These are phyloP conservation scores for Hypsizygus marmoreus DNA, from an alignment of 768 basidiomycete species.

Conservation along the genomic window DNA sequence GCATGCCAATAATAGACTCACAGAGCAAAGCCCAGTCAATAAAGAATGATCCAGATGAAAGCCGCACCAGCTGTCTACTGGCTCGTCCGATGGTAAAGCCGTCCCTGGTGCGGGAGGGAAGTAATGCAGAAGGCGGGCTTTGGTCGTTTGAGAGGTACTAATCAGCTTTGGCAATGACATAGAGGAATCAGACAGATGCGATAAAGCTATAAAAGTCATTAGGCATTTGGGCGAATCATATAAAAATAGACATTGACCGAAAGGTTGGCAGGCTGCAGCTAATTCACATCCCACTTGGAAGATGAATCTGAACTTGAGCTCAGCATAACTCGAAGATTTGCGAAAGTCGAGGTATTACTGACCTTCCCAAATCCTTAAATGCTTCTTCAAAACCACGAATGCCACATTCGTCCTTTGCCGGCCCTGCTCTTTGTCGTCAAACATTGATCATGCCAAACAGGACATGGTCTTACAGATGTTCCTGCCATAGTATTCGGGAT, in stretches of 20 bases:
- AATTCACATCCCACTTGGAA: slow-evolving; percentile 82
- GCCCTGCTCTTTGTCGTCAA: slow-evolving; percentile 49
- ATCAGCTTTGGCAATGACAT: slow-evolving; percentile 76
- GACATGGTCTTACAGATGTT: slow-evolving; percentile 74
- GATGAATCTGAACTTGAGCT: slow-evolving; percentile 56
- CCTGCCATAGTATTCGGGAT: slow-evolving; percentile 83
- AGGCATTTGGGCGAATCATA: not conserved
- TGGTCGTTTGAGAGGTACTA: slow-evolving; percentile 75
- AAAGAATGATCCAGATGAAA: slow-evolving; percentile 92
- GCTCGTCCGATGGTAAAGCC: slow-evolving; percentile 46
- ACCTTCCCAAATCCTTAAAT: slow-evolving; percentile 86
- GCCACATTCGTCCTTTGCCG: slow-evolving; percentile 51
- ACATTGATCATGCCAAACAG: not conserved
- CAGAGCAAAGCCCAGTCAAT: slow-evolving; percentile 91
- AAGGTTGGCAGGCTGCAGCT: slow-evolving; percentile 87
- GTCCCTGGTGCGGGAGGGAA: slow-evolving; percentile 66
- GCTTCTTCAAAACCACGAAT: slow-evolving; percentile 81
- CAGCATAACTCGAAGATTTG: not conserved
- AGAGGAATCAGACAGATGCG: slow-evolving; percentile 64
- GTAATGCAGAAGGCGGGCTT: slow-evolving; percentile 95
- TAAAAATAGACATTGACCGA: slow-evolving; percentile 54
- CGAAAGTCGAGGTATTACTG: slow-evolving; percentile 15
- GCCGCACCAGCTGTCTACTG: slow-evolving; percentile 91
- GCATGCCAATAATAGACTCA: slow-evolving; percentile 31
- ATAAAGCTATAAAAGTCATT: slow-evolving; percentile 49